phyloP scores from a whole-genome alignment of 176 grass and related monocot genomes.

The Aechmea fasciata region DNA sequence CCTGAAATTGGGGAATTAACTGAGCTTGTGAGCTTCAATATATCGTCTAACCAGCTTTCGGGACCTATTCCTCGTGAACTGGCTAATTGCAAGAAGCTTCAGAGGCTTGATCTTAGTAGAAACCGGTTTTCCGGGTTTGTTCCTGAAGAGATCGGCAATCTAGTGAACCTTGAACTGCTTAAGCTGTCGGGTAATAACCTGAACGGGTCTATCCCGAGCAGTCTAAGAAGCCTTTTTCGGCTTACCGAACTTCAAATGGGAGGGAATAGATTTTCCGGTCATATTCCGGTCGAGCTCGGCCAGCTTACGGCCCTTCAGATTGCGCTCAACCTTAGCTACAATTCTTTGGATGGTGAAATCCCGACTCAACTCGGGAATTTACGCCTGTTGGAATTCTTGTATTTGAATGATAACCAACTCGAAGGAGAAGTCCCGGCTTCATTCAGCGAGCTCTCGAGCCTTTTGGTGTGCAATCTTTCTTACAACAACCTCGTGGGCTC shows the following conservation, averaged over 20 bases:
- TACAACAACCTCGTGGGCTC: slow-evolving; percentile 78
- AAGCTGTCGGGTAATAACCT: slow-evolving; percentile 71
- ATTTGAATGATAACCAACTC: slow-evolving; percentile 89
- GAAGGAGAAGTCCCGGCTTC: slow-evolving; percentile 66
- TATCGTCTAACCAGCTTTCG: slow-evolving; percentile 71
- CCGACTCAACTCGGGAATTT: slow-evolving; percentile 69
- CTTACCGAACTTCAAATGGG: slow-evolving; percentile 93
- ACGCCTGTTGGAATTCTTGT: slow-evolving; percentile 64
- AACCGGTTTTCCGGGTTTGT: slow-evolving; percentile 62
- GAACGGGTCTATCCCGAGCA: slow-evolving; percentile 69
- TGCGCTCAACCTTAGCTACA: slow-evolving; percentile 84
- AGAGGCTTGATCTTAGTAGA: slow-evolving; percentile 88
- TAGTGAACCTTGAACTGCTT: slow-evolving; percentile 78
- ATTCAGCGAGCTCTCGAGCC: slow-evolving; percentile 60
- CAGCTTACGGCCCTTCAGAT: slow-evolving; percentile 71
- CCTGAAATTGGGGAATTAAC: slow-evolving; percentile 56
- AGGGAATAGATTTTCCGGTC: slow-evolving; percentile 59
- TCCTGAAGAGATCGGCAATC: slow-evolving; percentile 55
- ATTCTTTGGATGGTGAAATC: slow-evolving; percentile 74
- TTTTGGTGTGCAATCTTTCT: slow-evolving; percentile 87
- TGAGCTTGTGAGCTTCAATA: slow-evolving; percentile 84
- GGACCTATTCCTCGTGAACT: slow-evolving; percentile 54
- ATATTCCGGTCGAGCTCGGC: slow-evolving; percentile 64
- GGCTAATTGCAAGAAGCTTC: slow-evolving; percentile 62
- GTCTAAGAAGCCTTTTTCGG: slow-evolving; percentile 56